A percentile compares a stretch with the other conserved stretches of the same genome.
phyloP scores from a whole-genome alignment of 805 yeast genomes.

The Candida bentonensis region DNA sequence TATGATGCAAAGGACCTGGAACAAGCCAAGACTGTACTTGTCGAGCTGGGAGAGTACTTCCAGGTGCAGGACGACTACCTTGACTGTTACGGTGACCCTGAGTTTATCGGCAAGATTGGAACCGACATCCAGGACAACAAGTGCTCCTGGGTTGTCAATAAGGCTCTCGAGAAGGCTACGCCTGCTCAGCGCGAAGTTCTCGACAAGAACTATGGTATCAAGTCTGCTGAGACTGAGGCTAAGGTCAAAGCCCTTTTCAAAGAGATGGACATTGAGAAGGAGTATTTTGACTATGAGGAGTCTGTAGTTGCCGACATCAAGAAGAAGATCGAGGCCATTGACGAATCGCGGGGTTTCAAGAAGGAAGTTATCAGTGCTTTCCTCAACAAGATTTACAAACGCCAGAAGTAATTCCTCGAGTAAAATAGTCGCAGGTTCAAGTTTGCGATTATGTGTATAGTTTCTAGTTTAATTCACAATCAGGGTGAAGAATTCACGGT shows the following conservation, averaged over 20 bases:
- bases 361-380: slow-evolving; percentile 72
- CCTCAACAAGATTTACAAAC: slow-evolving; percentile 84
- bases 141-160: slow-evolving; percentile 95
- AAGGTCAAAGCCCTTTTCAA: slow-evolving; percentile 58
- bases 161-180: slow-evolving; percentile 66
- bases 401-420: slow-evolving; percentile 47
- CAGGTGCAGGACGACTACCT: slow-evolving; percentile 96
- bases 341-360: slow-evolving; percentile 90
- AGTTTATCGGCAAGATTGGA: slow-evolving; percentile 95
- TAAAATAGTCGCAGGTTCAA: no score
- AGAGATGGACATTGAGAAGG: slow-evolving; percentile 55
- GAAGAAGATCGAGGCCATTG: slow-evolving; percentile 51
- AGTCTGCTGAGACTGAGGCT: slow-evolving; percentile 54
- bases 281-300: slow-evolving; percentile 77
- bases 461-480: no score
- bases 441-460: no score
- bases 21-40: slow-evolving; percentile 76
- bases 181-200: slow-evolving; percentile 71
- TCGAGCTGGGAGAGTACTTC: slow-evolving; percentile 96
- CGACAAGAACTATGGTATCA: slow-evolving; percentile 84
- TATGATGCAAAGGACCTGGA: slow-evolving; percentile 57
- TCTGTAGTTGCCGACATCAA: slow-evolving; percentile 49
- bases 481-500: no score
- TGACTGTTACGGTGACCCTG: slow-evolving; percentile 96
- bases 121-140: slow-evolving; percentile 97